Evolutionary conservation across 441 rosid species (phyloP).

Genomic region (Gossypium davidsonii): DNA sequence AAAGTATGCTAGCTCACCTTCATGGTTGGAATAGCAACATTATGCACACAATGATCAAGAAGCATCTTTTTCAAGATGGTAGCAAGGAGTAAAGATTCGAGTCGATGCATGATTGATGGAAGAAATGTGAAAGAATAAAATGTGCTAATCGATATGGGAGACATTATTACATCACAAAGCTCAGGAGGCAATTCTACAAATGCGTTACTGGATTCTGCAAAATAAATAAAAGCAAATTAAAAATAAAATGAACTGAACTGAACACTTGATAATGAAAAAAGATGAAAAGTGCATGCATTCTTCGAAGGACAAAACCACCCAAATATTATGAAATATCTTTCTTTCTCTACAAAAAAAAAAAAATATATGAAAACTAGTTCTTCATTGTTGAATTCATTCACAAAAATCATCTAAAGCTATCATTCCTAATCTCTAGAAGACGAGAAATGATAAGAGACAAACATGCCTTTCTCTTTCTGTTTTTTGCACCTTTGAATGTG

Average conservation of each 20-base stretch:
- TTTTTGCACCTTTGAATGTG: constrained; percentile 32
- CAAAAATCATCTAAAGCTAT: not conserved
- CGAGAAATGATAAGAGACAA: not conserved
- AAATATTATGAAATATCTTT: not conserved
- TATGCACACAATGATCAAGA: constrained; percentile 28
- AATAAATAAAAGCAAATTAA: constrained; percentile 4
- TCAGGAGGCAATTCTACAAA: constrained; percentile 87
- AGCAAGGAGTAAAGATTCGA: constrained; percentile 77
- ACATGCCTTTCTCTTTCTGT: constrained; percentile 53
- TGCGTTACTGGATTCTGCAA: constrained; percentile 46
- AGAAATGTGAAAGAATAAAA: constrained; percentile 64
- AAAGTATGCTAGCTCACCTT: constrained; percentile 42
- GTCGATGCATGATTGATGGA: constrained; percentile 71
- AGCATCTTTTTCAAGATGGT: constrained; percentile 53
- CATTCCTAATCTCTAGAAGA: constrained; percentile 5
- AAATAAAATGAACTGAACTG: not conserved
- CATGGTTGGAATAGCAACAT: constrained; percentile 51
- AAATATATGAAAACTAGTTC: not conserved
- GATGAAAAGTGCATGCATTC: not conserved
- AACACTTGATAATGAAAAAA: not conserved
- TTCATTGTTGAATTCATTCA: not conserved
- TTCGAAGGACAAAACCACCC: not conserved
- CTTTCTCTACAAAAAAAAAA: not conserved
- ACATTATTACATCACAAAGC: constrained; percentile 51
- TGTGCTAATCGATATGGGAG: constrained; percentile 63